Evolutionary conservation across 441 rosid genomes (phyloP).

Genomic region (Raphanus hybrid): DNA sequence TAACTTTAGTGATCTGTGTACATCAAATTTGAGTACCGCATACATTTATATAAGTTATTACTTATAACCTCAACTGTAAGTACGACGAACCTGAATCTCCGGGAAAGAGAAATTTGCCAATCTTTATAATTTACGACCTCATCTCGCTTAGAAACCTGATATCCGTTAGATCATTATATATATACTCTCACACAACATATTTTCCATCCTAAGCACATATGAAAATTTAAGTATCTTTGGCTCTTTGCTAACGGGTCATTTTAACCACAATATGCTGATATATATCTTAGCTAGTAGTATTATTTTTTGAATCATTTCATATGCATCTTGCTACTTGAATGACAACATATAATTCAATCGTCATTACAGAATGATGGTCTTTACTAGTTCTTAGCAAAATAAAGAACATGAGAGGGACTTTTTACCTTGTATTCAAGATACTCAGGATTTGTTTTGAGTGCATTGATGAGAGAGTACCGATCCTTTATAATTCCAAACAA

Average conservation of each 20-base stretch:
- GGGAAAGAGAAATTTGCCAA: slow-evolving; percentile 94
- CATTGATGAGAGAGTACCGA: slow-evolving; percentile 67
- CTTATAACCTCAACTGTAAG: slow-evolving; percentile 1
- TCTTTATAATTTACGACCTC: slow-evolving; percentile 84
- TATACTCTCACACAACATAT: background rate
- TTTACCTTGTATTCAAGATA: slow-evolving; percentile 69
- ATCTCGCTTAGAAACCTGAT: slow-evolving; percentile 70
- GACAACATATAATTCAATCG: background rate
- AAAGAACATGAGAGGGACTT: background rate
- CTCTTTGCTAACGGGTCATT: background rate
- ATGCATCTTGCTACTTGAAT: background rate
- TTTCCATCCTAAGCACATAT: background rate
- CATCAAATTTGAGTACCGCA: background rate
- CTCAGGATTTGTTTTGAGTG: slow-evolving; percentile 83
- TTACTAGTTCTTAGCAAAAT: background rate
- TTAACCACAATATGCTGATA: background rate
- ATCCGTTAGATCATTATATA: slow-evolving; percentile 12
- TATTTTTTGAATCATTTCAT: background rate
- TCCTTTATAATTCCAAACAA: slow-evolving; percentile 52
- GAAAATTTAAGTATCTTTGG: background rate
- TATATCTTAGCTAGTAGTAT: background rate
- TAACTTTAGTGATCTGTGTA: slow-evolving; percentile 64
- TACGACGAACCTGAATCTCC: slow-evolving; percentile 74
- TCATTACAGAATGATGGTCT: background rate
- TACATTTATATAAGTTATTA: background rate